phyloP scores from a whole-genome alignment of 1,139 yeast species.

The Magnusiomyces paraingens region DNA sequence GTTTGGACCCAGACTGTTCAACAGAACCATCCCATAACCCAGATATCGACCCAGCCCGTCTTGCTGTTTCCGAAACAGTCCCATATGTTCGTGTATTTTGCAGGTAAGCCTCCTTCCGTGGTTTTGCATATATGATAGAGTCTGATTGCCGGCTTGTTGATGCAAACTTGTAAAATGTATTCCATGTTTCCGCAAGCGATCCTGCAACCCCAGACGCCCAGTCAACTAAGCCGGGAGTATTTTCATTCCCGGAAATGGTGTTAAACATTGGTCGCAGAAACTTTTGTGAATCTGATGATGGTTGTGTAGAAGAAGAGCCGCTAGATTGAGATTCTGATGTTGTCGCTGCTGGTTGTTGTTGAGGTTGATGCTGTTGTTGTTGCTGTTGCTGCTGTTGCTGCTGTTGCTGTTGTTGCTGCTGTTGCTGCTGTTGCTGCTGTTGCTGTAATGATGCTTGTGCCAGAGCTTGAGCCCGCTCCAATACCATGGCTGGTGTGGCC shows the following conservation, averaged over 20 bases:
- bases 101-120: slow-evolving; percentile 31
- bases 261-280: not conserved
- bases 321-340: not conserved
- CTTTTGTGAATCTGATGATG: not conserved
- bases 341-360: slow-evolving; percentile 9
- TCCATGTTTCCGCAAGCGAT: slow-evolving; percentile 13
- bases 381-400: slow-evolving; percentile 14
- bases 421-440: slow-evolving; percentile 14
- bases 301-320: not conserved
- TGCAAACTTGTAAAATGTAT: slow-evolving; percentile 25
- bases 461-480: too few species aligned
- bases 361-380: slow-evolving; percentile 17
- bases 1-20: too few species aligned
- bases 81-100: slow-evolving; percentile 20
- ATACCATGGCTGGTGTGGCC: too few species aligned
- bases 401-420: slow-evolving; percentile 3
- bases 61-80: too few species aligned
- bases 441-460: not conserved
- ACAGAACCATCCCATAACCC: too few species aligned
- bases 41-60: too few species aligned
- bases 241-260: slow-evolving; percentile 6
- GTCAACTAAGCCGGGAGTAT: slow-evolving; percentile 15
- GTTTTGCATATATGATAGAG: slow-evolving; percentile 29
- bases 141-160: slow-evolving; percentile 27
- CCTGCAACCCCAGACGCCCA: not conserved